Base-by-base conservation (phyloP, 1,139 yeast species). In the Lodderomyces orthopsilosis region DNA sequence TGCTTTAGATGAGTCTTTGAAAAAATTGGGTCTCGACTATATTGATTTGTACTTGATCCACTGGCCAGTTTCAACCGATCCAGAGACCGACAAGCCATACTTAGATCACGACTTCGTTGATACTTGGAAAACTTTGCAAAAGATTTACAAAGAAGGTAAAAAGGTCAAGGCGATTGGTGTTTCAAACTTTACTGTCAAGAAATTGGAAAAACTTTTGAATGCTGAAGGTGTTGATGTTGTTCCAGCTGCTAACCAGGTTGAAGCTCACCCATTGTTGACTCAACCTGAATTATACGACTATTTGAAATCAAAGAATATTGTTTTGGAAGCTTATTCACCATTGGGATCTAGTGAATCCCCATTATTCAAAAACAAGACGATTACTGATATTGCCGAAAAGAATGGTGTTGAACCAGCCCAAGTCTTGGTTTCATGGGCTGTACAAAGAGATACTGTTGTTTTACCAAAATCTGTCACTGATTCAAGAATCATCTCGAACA, bases 11-110 rank as follows among this genome's bases (percentile, higher is more conserved):
- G 66, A 61, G 41, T 83, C 94, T 2, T 74, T 90, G 57, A 60
- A 75, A 54, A 80, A 81, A 57, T 70, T 90, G 53, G 84, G 84
- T 2, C 66, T 86, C 53, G 95, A 86, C 43, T 90, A 90, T 56
- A 83, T 90, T 46, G 97, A 90, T 61, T 71, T 90, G 54, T 84
- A 83, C 62, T 74, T 90, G 60, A 77, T 88, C 58, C 97, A 91
- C 66, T 89, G 95, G 96, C 97, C 97, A 4, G 73, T 78, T 42
- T 75, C 87, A 1, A 59, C 79, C 46, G 70, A 75, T 42, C 57
- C 63, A 3, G 47, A 44, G 12, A 50, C 57, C 30, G 50, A 53
- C 4, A 36, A 47, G 18, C 46, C 65, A 62, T 54, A 63, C 64
- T 34, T 45, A 1, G 75, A 70, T 42, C 81, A 85, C 79, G 68